Base-by-base conservation (phyloP, 305 asterid species). In the Fraxinus xanthoxyloides region DNA sequence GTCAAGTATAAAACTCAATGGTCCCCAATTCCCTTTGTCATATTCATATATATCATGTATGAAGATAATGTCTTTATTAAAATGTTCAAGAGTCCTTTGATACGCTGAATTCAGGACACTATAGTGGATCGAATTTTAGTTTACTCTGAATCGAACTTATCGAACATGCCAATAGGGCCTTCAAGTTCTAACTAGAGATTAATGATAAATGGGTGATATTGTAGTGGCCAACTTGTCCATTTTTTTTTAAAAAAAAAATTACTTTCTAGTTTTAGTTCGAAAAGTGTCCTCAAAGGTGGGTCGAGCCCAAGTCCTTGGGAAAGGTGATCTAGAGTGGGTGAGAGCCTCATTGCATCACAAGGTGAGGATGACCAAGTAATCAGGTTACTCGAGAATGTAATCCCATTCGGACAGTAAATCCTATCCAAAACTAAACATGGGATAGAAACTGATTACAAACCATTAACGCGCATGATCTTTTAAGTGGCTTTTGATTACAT, bases 1-100 rank as follows among this genome's bases (percentile, higher is more conserved):
- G 92, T 86, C 91, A 83, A 87, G 85, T 83, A 81, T 79, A 34
- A 56, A 81, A 83, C 79, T 84, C 70, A 38, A 79, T 86, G 94
- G 93, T 88, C 91, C 96, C 91, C 87, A 82, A 80, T 40, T 21
- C 79, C 73, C 35, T 23, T 31, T 80, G 77, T 78, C 80, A 76
- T 77, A 79, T 73, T 56, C 84, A 83, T 78, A 82, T 85, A 78
- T 82, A 80, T 80, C 79, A 38, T 40, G 3, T 10, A 40, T 35
- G 56, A 73, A 26, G 13, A 75, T 79, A 19, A 19, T 19, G 28
- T 56, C 26, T 17, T 5, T 56, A 56, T 19, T 56, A 19, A 56
- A 56, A 56, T 56, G 67, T 56, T 1, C 9, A 1, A 6, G 59
- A 6, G 12, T 51, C 61, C 23, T 51, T 4, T 51, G 61, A 51